These are phyloP conservation scores for Aleurites moluccanus DNA, from an alignment of 441 rosid genomes.

Conservation along the genomic window DNA sequence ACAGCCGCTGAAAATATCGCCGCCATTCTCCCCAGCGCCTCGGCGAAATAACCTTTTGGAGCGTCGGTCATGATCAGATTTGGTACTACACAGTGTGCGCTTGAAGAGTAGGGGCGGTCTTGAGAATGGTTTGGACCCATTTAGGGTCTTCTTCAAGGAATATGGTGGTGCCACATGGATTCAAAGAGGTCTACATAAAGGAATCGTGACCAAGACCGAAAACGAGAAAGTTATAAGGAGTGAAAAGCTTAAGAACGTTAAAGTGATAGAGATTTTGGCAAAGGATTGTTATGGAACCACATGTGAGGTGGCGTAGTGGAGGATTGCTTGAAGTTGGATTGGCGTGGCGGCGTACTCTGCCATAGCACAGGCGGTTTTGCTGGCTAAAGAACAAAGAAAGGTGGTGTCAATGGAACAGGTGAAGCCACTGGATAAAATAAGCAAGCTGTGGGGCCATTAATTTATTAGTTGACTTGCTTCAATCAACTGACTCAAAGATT, in stretches of 20 bases:
- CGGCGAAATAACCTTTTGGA: conserved; percentile 58
- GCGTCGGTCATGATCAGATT: conserved; percentile 71
- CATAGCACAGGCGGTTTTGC: conserved; percentile 22
- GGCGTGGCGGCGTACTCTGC: conserved; percentile 50
- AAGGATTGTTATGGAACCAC: conserved; percentile 68
- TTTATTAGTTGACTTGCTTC: too few relatives aligned
- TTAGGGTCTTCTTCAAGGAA: conserved; percentile 86
- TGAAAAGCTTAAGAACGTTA: conserved; percentile 53
- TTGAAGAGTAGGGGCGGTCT: conserved; percentile 45
- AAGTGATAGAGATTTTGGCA: conserved; percentile 56
- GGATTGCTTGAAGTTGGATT: conserved; percentile 67
- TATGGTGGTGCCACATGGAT: conserved; percentile 70
- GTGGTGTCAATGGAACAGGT: conserved; percentile 40
- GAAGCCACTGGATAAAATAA: conserved; percentile 42
- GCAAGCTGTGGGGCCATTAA: too few relatives aligned
- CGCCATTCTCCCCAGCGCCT: conserved; percentile 73
- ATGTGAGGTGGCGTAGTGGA: conserved; percentile 83
- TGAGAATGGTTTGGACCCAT: conserved; percentile 62
- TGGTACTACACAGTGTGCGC: conserved; percentile 66
- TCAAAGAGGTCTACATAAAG: conserved; percentile 83
- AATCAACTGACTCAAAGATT: too few relatives aligned
- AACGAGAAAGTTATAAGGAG: conserved; percentile 83
- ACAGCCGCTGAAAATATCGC: conserved; percentile 67
- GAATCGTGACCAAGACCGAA: conserved; percentile 90
- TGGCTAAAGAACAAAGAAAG: conserved; percentile 50